These are phyloP conservation scores for Kluyveromyces nonfermentans DNA, from an alignment of 805 yeast genomes.

Conservation along the genomic window DNA sequence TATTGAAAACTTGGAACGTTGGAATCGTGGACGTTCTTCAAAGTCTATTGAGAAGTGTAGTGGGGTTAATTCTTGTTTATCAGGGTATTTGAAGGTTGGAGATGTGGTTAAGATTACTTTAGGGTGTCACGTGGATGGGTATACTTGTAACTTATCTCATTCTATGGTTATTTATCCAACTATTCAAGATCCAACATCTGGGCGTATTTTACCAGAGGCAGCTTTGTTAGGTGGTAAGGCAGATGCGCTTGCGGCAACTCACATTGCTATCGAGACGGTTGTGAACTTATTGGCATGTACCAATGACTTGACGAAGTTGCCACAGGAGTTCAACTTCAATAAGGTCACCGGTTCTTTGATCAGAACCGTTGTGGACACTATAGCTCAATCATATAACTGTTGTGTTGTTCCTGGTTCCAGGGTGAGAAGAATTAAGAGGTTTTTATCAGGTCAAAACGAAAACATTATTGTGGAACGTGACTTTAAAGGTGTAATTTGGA, in stretches of 20 bases:
- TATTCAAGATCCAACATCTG: constrained; percentile 33
- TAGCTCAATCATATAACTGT: constrained; percentile 80
- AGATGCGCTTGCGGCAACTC: constrained; percentile 83
- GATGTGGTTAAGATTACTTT: constrained; percentile 77
- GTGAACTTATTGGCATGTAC: constrained; percentile 64
- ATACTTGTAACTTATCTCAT: constrained; percentile 79
- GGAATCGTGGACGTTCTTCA: constrained; percentile 15
- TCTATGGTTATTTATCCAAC: constrained; percentile 78
- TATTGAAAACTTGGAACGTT: constrained; percentile 29
- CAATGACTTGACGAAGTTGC: constrained; percentile 66
- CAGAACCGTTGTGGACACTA: constrained; percentile 69
- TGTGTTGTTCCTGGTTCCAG: constrained; percentile 86
- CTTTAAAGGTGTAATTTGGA: constrained; percentile 86
- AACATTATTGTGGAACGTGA: constrained; percentile 87
- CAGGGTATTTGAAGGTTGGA: constrained; percentile 42
- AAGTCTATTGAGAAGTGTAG: constrained; percentile 11
- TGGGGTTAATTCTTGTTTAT: constrained; percentile 18
- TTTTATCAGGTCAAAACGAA: constrained; percentile 92
- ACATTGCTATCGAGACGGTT: constrained; percentile 84
- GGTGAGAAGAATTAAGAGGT: constrained; percentile 85
- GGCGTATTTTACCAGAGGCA: constrained; percentile 46
- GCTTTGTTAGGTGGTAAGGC: constrained; percentile 82
- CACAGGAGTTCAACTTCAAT: constrained; percentile 23
- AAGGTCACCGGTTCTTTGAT: constrained; percentile 59
- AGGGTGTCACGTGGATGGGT: constrained; percentile 94